phyloP scores from a whole-genome alignment of 805 yeast genomes.

The Barnettozyma californica region DNA sequence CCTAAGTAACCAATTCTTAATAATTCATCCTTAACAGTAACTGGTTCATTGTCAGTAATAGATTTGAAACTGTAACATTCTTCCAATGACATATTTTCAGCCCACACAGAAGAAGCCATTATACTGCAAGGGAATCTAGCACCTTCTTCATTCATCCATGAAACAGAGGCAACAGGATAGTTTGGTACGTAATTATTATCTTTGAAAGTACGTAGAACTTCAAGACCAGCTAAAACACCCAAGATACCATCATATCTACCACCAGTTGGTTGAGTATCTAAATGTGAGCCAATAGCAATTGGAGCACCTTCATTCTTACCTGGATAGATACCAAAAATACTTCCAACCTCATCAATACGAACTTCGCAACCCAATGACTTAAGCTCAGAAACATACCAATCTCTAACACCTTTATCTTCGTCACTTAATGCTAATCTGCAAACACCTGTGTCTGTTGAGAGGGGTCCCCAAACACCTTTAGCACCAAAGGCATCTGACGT shows the following conservation, averaged over 20 bases:
- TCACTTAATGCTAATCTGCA: slow-evolving; percentile 59
- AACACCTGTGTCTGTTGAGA: slow-evolving; percentile 56
- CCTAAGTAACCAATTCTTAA: slow-evolving; percentile 62
- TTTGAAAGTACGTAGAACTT: slow-evolving; percentile 58
- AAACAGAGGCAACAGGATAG: slow-evolving; percentile 57
- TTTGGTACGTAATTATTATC: slow-evolving; percentile 56
- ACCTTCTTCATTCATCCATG: slow-evolving; percentile 80
- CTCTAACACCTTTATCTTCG: slow-evolving; percentile 56
- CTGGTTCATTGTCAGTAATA: slow-evolving; percentile 46
- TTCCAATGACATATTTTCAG: slow-evolving; percentile 43
- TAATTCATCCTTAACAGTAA: slow-evolving; percentile 49
- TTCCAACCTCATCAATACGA: slow-evolving; percentile 61
- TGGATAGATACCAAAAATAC: slow-evolving; percentile 60
- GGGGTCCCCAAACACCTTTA: slow-evolving; percentile 52
- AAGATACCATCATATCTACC: slow-evolving; percentile 71
- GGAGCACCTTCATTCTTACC: slow-evolving; percentile 48
- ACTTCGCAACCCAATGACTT: slow-evolving; percentile 50
- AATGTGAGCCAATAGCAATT: slow-evolving; percentile 66
- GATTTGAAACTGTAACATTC: slow-evolving; percentile 48
- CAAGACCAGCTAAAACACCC: slow-evolving; percentile 65
- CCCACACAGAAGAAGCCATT: slow-evolving; percentile 67
- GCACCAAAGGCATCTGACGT: slow-evolving; percentile 58
- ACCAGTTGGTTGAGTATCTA: slow-evolving; percentile 76
- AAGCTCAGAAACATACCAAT: slow-evolving; percentile 57
- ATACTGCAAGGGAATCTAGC: slow-evolving; percentile 68